Evolutionary conservation across 192 early-diverging fungal species (phyloP), one percentile per base, ranked within the genome.

Genomic region (Mortierella claussenii): DNA sequence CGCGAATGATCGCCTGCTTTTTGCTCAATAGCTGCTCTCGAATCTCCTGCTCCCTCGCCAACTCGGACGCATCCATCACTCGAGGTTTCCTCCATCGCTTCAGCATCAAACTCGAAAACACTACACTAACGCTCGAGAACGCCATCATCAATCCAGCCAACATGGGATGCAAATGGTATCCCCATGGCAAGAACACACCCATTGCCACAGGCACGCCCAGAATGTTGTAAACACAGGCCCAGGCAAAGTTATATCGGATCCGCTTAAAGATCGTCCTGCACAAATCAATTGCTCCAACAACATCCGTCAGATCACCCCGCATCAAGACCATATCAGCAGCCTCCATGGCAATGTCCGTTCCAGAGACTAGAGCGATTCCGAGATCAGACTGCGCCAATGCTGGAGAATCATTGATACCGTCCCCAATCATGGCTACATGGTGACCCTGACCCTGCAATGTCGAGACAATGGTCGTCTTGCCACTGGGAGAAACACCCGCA

Each of bases 401-500:
- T 21, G 95, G 95, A 9, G 95, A 93, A 61, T 99, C 97, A 60
- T 99, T 99, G 69, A 97, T 90, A 36, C 97, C 97, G 71, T 99
- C 97, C 15, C 97, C 97, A 2, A 97, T 91, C 93, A 98, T 96
- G 6, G 96, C 97, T 0, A 96, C 92, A 57, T 88, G 70, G 15
- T 83, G 81, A 3, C 55, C 55, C 45, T 65, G 44, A 3, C 55
- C n/a, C 59, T 97, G 95, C 82, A 98, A 69, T 18, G 73, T 67
- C 52, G 82, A 73, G 1, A 98, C 87, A 27, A 99, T 87, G 1
- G 83, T 78, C 0, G 88, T 91, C 82, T 99, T 99, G 45, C 95
- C 97, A 9, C 88, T 86, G 0, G 97, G 97, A 20, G 94, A 92
- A 3, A 97, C 88, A 17, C 94, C 94, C 2, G 97, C 96, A 68